Evolutionary conservation across 345 rosid species (phyloP).

Genomic region (Hibiscus trionum): DNA sequence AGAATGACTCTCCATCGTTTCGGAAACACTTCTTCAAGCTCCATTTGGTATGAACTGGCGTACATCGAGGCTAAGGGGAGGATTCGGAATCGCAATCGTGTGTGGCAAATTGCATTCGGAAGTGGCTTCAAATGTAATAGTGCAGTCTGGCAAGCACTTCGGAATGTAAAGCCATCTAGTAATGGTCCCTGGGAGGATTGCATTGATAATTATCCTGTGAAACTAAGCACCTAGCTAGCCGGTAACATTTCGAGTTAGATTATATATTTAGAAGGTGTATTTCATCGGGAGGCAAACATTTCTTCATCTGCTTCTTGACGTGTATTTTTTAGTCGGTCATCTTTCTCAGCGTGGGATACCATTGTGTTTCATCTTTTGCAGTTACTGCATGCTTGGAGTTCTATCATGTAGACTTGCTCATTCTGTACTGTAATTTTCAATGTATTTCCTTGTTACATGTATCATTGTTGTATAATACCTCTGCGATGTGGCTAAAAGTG

Average conservation of each 20-base stretch:
- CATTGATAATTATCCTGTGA: not conserved
- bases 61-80: constrained; percentile 44
- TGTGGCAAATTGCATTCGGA: constrained; percentile 56
- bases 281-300: not conserved
- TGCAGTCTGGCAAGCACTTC: constrained; percentile 36
- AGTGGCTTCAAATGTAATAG: constrained; percentile 51
- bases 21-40: not conserved
- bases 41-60: constrained; percentile 21
- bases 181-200: not conserved
- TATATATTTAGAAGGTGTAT: not conserved
- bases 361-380: not conserved
- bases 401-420: not conserved
- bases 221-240: not conserved
- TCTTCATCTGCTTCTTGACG: not conserved
- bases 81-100: constrained; percentile 32
- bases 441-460: not conserved
- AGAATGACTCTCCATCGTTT: not conserved
- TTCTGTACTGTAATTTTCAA: not conserved
- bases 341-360: not conserved
- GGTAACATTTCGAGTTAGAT: not conserved
- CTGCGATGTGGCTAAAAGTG: not conserved
- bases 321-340: not conserved
- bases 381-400: not conserved
- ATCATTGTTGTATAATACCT: not conserved
- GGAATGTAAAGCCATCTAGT: constrained; percentile 25